Evolutionary conservation across 2,329 filamentous ascomycete species (phyloP), one percentile per base, ranked within the genome.

Genomic region (Teratosphaeria viscida): DNA sequence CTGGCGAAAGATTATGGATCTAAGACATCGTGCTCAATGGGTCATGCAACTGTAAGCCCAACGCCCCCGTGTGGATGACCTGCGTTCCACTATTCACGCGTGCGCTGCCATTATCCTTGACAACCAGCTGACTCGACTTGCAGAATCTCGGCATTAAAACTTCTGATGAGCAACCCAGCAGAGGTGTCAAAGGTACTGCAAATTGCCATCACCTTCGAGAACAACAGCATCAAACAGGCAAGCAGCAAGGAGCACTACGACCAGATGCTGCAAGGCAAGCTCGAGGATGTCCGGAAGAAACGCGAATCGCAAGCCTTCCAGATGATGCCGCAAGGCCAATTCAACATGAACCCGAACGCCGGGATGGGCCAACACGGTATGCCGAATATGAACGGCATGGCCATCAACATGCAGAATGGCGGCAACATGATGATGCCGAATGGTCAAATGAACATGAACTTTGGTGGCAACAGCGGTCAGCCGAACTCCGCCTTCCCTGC

Each of bases 1-100:
- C n/a, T 74, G 72, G 72, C 71, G 73, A 63, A 62, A 63, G 16
- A 70, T 68, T 8, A 62, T 72, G 56, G 66, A 71, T 37, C 43
- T 66, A 11, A 61, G 65, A 34, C 65, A 68, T 26, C 68, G 72
- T 49, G 66, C 68, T 10, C 39, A 49, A 23, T 61, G 60, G 37
- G 65, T 71, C 43, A 67, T 74, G 63, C 70, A 72, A 57, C 60
- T 73, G 70, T 73, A 59, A 63, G 71, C 68, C 23, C 11, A 7
- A 23, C 32, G 26, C 49, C 32, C 4, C 29, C 29, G 29, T 32
- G 29, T 32, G 29, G 7, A 32, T 7, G 29, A 32, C 29, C 4
- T 32, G 8, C n/a, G 23, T 37, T n/a, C 52, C 37, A 19, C 32
- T 23, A 11, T 52, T 34, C 7, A 14, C 14, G 19, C 14, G 34